Percentiles rank a stretch among this genome's conserved stretches.
Conservation (phyloP, 2,329 filamentous ascomycete genomes). For the Aspergillus fijiensis region DNA sequence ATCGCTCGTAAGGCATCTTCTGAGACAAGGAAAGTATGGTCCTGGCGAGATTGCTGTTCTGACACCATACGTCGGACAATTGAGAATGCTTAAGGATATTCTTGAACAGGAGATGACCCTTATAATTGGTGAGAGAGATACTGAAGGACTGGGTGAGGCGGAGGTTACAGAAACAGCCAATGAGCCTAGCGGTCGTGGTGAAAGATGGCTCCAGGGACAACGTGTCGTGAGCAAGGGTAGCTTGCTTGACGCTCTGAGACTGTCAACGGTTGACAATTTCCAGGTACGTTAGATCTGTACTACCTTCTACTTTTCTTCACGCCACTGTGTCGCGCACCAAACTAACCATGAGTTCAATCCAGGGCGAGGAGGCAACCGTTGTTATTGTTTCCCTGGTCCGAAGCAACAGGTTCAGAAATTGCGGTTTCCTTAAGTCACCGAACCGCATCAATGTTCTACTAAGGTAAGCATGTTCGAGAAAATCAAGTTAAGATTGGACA, state of each 20-base stretch:
- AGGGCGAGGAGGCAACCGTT: slow-evolving; percentile 13
- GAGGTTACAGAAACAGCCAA: not conserved
- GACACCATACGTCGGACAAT: slow-evolving; percentile 21
- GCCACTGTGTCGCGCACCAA: too few species aligned
- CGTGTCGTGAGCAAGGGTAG: not conserved
- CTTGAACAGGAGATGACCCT: slow-evolving; percentile 4
- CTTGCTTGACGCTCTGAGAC: not conserved
- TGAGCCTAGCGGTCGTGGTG: not conserved
- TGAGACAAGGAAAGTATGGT: slow-evolving; percentile 23
- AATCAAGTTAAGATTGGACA: not conserved
- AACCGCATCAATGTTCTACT: slow-evolving; percentile 14
- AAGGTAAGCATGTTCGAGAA: not conserved
- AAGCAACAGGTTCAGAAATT: slow-evolving; percentile 8
- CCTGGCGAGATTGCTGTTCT: slow-evolving; percentile 23
- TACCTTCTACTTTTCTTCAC: too few species aligned
- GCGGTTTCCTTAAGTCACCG: slow-evolving; percentile 7
- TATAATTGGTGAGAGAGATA: slow-evolving; percentile 4
- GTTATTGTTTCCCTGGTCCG: slow-evolving; percentile 12
- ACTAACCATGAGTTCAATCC: not conserved
- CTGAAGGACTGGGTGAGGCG: not conserved
- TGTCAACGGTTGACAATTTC: slow-evolving; percentile 13
- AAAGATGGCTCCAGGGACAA: not conserved
- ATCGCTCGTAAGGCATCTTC: slow-evolving; percentile 22
- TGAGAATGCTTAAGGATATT: slow-evolving; percentile 14
- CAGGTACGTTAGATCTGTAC: not conserved